A percentile compares a stretch with the other conserved stretches of the same genome.
phyloP scores from a whole-genome alignment of 2,329 filamentous ascomycete species.

The Aphanocladium album region DNA sequence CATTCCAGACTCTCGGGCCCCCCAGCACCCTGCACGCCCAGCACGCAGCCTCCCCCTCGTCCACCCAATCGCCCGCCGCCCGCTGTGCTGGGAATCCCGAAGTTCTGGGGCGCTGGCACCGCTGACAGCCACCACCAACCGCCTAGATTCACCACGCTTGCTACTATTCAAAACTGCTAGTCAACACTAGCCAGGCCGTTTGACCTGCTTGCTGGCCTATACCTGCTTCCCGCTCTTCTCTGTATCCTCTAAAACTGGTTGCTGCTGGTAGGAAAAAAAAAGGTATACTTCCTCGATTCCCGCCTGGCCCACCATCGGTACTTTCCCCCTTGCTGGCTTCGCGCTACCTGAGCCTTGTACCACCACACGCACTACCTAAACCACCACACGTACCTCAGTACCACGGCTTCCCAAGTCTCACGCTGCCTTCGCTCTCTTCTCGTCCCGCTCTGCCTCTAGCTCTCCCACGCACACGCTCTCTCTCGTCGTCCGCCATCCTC shows the following conservation, averaged over 20 bases:
- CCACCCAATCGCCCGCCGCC: slow-evolving; percentile 3
- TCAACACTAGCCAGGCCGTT: not conserved
- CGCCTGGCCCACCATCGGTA: not conserved
- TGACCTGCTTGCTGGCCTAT: not conserved
- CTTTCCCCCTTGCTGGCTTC: not conserved
- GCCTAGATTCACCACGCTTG: not conserved
- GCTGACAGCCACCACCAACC: not conserved
- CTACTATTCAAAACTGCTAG: not conserved
- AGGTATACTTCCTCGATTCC: not conserved
- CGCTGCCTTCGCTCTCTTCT: slow-evolving; percentile 4
- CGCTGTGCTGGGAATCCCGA: slow-evolving; percentile 10
- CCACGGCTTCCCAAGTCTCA: slow-evolving; percentile 3
- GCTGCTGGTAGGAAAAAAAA: not conserved
- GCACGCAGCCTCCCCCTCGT: no score
- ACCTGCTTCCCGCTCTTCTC: not conserved
- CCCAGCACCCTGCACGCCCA: no score
- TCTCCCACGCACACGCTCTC: not conserved
- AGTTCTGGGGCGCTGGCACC: not conserved
- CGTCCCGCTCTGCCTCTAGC: not conserved
- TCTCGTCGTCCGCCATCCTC: not conserved
- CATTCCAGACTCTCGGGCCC: no score
- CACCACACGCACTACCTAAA: slow-evolving; percentile 1
- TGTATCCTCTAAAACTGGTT: not conserved
- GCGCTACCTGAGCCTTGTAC: slow-evolving; percentile 1
- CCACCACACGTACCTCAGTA: slow-evolving; percentile 1